Base-by-base conservation (phyloP, 192 early-diverging fungal species). In the Coemansia sp. region DNA sequence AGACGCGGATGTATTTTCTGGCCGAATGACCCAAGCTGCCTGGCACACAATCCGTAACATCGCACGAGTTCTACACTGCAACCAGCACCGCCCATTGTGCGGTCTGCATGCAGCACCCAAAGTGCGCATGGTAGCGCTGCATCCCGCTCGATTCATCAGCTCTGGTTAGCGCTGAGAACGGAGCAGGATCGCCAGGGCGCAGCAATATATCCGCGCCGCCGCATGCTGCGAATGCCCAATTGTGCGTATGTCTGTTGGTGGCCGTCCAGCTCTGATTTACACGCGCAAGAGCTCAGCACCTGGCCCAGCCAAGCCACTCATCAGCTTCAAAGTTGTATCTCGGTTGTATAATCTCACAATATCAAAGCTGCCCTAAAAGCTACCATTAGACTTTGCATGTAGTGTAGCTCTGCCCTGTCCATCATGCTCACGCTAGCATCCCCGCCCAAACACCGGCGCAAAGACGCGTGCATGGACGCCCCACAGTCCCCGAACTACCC, bases 391-490 rank as follows among this genome's bases (percentile, higher is more conserved):
- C 21, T 27, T 9, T 11, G 51, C 51, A 22, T 53, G 1, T 12
- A 10, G 50, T 10, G 23, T 21, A 10, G 22, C 49, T 1, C 8
- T 3, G 2, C 9, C 21, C 50, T 52, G 50, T 22, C 19, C 21
- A 17, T 3, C 8, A 52, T 52, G 50, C 39, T 11, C 50, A 22
- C 8, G 21, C 43, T 55, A 79, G 57, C 62, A 64, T 10, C 77
- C 77, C 22, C 50, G 22, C 8, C 77, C 77, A 65, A 79, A 70
- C 14, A 79, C 23, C 0, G 77, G 72, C 45, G 65, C 67, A 27
- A 79, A 57, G 3, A 74, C 35, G 37, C 54, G 49, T 48, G 73
- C 62, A 55, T 79, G 77, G n/a, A 65, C 49, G 14, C n/a, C 22
- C 77, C 77, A 74, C 52, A 67, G 5, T 12, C 64, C 15, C 27